Evolutionary conservation across 192 early-diverging fungal genomes (phyloP), one percentile per base, ranked within the genome.

Genomic region (Entomortierella chlamydospora): DNA sequence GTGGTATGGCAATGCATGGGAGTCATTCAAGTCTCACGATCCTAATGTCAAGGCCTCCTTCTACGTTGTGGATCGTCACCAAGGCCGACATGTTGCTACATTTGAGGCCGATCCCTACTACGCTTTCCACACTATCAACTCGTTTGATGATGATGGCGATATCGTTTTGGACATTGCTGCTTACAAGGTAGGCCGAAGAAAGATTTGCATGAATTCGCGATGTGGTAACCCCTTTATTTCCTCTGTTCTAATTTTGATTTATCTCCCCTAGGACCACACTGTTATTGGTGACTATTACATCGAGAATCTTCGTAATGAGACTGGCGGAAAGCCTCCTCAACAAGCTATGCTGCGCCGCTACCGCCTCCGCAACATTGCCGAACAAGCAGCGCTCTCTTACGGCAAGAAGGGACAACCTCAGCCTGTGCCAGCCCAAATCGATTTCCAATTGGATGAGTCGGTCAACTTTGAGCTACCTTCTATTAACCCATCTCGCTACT

Each of bases 101-200:
- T 87, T 81, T 54, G 69, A 81, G 49, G 59, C 68, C 7, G 83
- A 80, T 9, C 55, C 87, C n/a, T 84, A 68, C 50, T 90, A 84
- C 39, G 63, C 84, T 39, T 88, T 88, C 76, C 88, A 90, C 74
- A 73, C 68, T 18, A 49, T 84, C 60, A 88, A 88, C 64, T 81
- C 77, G 9, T 87, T 64, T 29, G 88, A 90, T 30, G 80, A 82
- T 10, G 82, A 61, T 20, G 86, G 84, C 56, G 87, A 83, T 29
- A 58, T 84, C 39, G 58, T 72, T 13, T 50, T 88, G 31, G 85
- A 88, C 29, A 60, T 81, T 47, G 57, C 74, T 26, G 55, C 70
- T 1, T 82, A 81, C 59, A 73, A 85, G 62, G 73, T 77, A 60
- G 69, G 41, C n/a, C n/a, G 64, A 26, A 33, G 68, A 18, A 45